These are phyloP conservation scores for Nakazawaea anatomiae DNA, from an alignment of 805 yeast genomes.

Conservation along the genomic window DNA sequence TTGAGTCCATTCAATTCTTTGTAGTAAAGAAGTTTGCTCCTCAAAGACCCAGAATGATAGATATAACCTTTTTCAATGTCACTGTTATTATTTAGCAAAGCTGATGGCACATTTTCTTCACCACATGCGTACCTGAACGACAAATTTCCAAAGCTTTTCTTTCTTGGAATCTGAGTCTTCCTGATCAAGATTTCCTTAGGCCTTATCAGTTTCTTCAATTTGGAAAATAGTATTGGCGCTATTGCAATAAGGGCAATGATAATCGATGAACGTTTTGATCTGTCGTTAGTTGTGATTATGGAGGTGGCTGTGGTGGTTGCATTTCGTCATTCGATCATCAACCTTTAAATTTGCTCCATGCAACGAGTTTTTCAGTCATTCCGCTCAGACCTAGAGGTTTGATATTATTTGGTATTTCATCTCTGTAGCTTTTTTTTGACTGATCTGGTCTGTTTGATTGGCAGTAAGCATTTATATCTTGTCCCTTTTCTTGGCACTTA, in stretches of 20 bases:
- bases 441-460: too few relatives aligned
- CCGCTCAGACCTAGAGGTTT: too few relatives aligned
- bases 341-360: conserved; percentile 10
- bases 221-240: conserved; percentile 6
- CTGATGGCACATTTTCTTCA: not conserved
- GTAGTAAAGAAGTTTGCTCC: conserved; percentile 1
- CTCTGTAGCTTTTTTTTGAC: too few relatives aligned
- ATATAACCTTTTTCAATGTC: not conserved
- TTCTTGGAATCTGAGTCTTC: not conserved
- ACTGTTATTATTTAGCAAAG: not conserved
- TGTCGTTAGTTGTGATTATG: not conserved
- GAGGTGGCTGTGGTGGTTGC: not conserved
- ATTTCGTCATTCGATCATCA: conserved; percentile 6
- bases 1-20: conserved; percentile 5
- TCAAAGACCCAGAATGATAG: not conserved
- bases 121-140: not conserved
- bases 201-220: not conserved
- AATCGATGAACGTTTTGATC: not conserved
- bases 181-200: not conserved
- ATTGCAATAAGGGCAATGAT: not conserved
- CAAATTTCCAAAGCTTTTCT: conserved; percentile 3
- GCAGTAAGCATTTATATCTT: too few relatives aligned
- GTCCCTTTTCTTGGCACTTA: too few relatives aligned
- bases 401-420: too few relatives aligned
- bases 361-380: not conserved